Conservation (phyloP, 192 early-diverging fungal genomes). For the Coemansia sp. region DNA sequence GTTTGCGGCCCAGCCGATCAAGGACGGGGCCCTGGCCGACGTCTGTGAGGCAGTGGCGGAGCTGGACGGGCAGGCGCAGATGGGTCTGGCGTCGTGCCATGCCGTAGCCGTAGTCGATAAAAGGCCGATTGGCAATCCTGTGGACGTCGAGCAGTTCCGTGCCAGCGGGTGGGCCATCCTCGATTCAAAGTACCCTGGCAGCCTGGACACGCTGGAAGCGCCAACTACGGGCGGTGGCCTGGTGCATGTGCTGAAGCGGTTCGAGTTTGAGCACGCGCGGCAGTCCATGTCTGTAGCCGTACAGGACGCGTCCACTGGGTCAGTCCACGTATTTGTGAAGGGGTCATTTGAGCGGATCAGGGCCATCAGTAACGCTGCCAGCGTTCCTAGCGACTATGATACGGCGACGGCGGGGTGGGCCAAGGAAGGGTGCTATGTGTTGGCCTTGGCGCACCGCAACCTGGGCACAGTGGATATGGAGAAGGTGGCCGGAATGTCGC, state of each 20-base stretch:
- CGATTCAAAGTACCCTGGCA: neutral
- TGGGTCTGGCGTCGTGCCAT: slow-evolving; percentile 61
- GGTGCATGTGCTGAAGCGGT: slow-evolving; percentile 59
- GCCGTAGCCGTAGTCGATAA: slow-evolving; percentile 54
- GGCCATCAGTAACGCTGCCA: slow-evolving; percentile 38
- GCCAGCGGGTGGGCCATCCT: slow-evolving; percentile 49
- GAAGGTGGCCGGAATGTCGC: slow-evolving; percentile 34
- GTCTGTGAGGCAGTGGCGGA: slow-evolving; percentile 15
- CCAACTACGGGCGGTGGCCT: slow-evolving; percentile 4
- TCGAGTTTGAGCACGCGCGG: slow-evolving; percentile 72
- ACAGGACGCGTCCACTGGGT: slow-evolving; percentile 49
- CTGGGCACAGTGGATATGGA: slow-evolving; percentile 48
- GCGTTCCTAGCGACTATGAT: slow-evolving; percentile 57
- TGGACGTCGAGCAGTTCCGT: slow-evolving; percentile 75
- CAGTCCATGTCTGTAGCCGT: slow-evolving; percentile 70
- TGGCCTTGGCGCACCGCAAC: slow-evolving; percentile 62
- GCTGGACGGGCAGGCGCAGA: slow-evolving; percentile 20
- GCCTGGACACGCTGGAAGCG: slow-evolving; percentile 51
- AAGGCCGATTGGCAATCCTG: slow-evolving; percentile 62
- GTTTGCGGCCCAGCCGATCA: slow-evolving; percentile 42
- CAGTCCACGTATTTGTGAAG: slow-evolving; percentile 64
- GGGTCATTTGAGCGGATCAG: slow-evolving; percentile 73
- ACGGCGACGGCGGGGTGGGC: slow-evolving; percentile 54
- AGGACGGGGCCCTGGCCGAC: slow-evolving; percentile 3
- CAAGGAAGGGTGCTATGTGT: slow-evolving; percentile 72